Evolutionary conservation across 2,329 filamentous ascomycete genomes (phyloP), one percentile per base, ranked within the genome.

Genomic region (Myriangium duriaei): DNA sequence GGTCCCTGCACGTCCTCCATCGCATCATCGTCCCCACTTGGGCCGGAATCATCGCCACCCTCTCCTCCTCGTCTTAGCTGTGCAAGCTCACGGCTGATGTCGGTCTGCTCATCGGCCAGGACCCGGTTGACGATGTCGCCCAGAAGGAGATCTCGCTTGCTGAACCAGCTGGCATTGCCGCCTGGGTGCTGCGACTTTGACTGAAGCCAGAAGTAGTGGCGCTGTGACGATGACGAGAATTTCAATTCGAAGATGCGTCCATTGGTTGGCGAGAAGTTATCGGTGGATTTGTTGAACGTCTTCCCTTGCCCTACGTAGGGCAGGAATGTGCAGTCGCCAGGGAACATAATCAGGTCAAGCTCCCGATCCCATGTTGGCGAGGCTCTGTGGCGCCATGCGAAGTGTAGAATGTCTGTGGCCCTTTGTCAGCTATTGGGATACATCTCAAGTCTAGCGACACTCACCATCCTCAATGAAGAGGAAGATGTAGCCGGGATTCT

Each of bases 161-260:
- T 93, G 62, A 93, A 82, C 71, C 75, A 86, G 61, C 74, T 77
- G 5, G 77, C 65, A 49, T 88, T 76, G 35, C 68, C 79, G 56
- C 64, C 71, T 47, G 66, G 72, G 55, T 76, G 75, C 62, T 95
- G 86, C 19, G 80, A 73, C 62, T 87, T 87, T 18, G 85, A 91
- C 63, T 98, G 91, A 54, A 98, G 68, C 87, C 88, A 98, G 68
- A 96, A 98, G 42, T 95, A 71, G 62, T 96, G 72, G 53, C 87
- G 78, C 61, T 92, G 79, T 42, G 86, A 91, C 45, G 85, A 94
- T 10, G 87, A 95, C 18, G 73, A 74, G 65, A 98, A 98, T 61
- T 93, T 95, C 54, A 98, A 76, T 41, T 82, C 79, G 58, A 87
- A 95, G 58, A 98, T 79, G 51, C 91, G 84, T 48, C 87, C 92